phyloP scores from a whole-genome alignment of 805 yeast genomes.

The Pichia paraexigua region DNA sequence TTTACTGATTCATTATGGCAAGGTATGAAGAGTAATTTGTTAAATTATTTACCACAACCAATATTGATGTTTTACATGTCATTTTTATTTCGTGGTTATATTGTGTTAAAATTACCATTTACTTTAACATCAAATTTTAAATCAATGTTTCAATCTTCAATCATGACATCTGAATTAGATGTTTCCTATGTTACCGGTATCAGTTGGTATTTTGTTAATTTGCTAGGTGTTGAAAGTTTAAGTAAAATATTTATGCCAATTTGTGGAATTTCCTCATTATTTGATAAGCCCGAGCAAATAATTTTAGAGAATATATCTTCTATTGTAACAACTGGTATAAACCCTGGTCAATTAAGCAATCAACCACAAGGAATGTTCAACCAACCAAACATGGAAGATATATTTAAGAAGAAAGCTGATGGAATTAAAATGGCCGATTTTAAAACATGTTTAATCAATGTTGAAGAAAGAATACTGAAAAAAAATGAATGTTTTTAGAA shows the following conservation, averaged over 20 bases:
- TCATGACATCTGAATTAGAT: conserved; percentile 75
- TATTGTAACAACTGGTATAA: conserved; percentile 8
- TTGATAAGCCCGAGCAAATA: conserved; percentile 25
- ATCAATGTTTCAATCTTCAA: conserved; percentile 84
- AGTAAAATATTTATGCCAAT: conserved; percentile 44
- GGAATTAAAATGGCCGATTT: background rate
- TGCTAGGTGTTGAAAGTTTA: conserved; percentile 76
- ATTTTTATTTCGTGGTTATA: conserved; percentile 85
- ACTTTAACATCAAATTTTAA: conserved; percentile 86
- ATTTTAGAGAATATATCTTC: conserved; percentile 3
- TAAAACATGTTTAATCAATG: conserved; percentile 42
- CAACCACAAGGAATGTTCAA: conserved; percentile 9
- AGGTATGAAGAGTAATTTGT: conserved; percentile 74
- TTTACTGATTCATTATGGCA: conserved; percentile 65
- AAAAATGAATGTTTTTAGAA: background rate
- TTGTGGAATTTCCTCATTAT: conserved; percentile 44
- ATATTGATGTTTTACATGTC: conserved; percentile 95
- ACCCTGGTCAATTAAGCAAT: background rate
- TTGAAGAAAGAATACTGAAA: conserved; percentile 42
- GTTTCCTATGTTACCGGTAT: conserved; percentile 89
- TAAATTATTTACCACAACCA: conserved; percentile 86
- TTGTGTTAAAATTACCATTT: conserved; percentile 83
- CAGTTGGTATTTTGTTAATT: conserved; percentile 91
- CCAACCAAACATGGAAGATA: conserved; percentile 54
- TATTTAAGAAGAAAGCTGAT: conserved; percentile 50